Evolutionary conservation across 441 rosid genomes (phyloP), one percentile per base, ranked within the genome.

Genomic region (Pelargonium fulgidum): DNA sequence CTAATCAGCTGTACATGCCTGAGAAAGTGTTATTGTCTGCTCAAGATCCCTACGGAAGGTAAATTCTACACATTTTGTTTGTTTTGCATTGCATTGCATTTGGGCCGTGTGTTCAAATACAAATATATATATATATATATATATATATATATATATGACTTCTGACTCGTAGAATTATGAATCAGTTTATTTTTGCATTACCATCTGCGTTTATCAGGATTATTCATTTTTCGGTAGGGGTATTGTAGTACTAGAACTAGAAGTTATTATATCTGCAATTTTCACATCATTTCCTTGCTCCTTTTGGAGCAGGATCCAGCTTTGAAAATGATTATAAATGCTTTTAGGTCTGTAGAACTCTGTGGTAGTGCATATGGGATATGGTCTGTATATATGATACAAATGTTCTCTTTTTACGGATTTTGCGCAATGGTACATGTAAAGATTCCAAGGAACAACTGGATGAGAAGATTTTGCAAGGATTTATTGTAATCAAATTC

Each of bases 1-100:
- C 72, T 63, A 73, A 72, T 64, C 67, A 39, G 16, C 70, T 50
- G 14, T 77, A 76, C 47, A 44, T 73, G 41, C 74, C 71, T n/a
- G 73, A 78, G 50, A 68, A 72, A 5, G 66, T 75, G 56, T 13
- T 65, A 68, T 59, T 44, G 14, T 67, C 56, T 36, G 20, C 69
- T 50, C 69, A 52, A 36, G 77, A 70, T 48, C 69, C 74, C 16
- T 14, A 67, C 36, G 29, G 44, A 64, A 77, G 77, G 80, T 77
- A 73, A 14, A 19, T 10, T 48, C 33, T 11, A 67, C 29, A 52
- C 45, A 59, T n/a, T 1, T 0, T 20, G 41, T 36, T 56, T 17
- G 36, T 4, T 66, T 17, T 8, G 24, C 19, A 12, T 66, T 5
- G 20, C 14, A 47, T 10, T 45, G 16, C 17, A 7, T 16, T 19